These are phyloP conservation scores for Angomonas desouzai DNA, from an alignment of 208 protist genomes.

Conservation along the genomic window DNA sequence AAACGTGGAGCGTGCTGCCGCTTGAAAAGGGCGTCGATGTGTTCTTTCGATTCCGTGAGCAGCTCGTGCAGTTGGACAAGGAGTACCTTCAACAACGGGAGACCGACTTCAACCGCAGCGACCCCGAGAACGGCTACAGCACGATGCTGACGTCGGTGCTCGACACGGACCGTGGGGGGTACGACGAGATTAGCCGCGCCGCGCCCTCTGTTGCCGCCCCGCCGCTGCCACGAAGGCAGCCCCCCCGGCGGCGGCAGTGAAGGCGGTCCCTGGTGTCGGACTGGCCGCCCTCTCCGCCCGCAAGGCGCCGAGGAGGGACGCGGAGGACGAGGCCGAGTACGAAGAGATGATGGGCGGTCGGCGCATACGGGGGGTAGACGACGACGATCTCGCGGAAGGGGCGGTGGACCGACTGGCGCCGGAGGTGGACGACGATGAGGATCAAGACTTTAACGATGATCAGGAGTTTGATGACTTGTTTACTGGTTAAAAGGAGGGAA, in stretches of 20 bases:
- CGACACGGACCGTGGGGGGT: neutral
- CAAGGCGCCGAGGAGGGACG: neutral
- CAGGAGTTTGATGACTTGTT: conserved; percentile 1
- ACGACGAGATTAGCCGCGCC: neutral
- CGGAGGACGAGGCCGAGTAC: neutral
- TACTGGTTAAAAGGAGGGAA: neutral
- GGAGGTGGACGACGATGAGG: conserved; percentile 1
- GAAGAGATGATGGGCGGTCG: too few relatives aligned
- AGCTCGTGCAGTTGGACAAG: conserved; percentile 63
- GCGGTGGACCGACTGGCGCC: neutral
- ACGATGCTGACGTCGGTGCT: neutral
- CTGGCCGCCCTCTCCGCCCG: neutral
- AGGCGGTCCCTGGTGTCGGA: neutral
- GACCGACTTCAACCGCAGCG: neutral
- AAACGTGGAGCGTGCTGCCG: conserved; percentile 47
- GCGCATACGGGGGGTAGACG: too few relatives aligned
- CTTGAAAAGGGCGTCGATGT: conserved; percentile 83
- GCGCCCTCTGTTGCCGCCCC: neutral
- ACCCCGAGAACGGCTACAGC: neutral
- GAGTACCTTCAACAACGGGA: conserved; percentile 37
- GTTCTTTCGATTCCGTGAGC: conserved; percentile 86
- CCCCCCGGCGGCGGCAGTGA: neutral
- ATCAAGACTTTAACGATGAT: too few relatives aligned
- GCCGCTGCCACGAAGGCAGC: neutral
- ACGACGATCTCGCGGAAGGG: too few relatives aligned